These are phyloP conservation scores for Nelumbo lutea DNA, from an alignment of 164 flowering plant species.

Conservation along the genomic window DNA sequence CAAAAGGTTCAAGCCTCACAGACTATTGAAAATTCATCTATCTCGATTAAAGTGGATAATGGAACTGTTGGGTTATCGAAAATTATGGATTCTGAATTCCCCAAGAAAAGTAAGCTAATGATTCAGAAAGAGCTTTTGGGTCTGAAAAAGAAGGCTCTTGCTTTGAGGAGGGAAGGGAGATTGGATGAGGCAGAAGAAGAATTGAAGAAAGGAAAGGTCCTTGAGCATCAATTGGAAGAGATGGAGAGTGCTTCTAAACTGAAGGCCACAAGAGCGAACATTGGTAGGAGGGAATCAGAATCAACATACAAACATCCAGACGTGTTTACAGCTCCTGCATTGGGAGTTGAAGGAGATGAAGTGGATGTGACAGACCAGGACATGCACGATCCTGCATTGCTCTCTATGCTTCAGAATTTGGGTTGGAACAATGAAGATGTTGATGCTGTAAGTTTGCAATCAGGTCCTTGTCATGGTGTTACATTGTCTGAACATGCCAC, in stretches of 20 bases:
- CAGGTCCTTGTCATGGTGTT: constrained; percentile 12
- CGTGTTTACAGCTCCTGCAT: constrained; percentile 11
- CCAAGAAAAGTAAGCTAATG: constrained; percentile 49
- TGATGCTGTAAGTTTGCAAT: constrained; percentile 14
- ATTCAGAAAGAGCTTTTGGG: constrained; percentile 76
- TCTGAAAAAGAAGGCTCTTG: constrained; percentile 73
- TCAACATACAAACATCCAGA: constrained; percentile 8
- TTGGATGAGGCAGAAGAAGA: constrained; percentile 80
- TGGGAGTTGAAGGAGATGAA: constrained; percentile 34
- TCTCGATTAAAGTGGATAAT: constrained; percentile 8
- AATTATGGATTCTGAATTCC: constrained; percentile 15
- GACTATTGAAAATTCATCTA: constrained; percentile 9
- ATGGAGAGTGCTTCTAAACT: constrained; percentile 36
- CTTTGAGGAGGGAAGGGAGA: constrained; percentile 78
- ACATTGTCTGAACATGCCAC: constrained; percentile 1
- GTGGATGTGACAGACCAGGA: constrained; percentile 75
- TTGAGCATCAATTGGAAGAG: constrained; percentile 75
- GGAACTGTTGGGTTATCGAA: constrained; percentile 8
- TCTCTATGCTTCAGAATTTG: constrained; percentile 47
- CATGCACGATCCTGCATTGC: constrained; percentile 70
- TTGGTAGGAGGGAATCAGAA: constrained; percentile 12
- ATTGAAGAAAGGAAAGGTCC: constrained; percentile 61
- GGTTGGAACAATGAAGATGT: constrained; percentile 74
- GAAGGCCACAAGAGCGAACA: constrained; percentile 13
- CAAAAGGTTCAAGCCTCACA: constrained; percentile 13